Percentiles rank a stretch among this genome's conserved stretches.
These are phyloP conservation scores for Didymella glomerata DNA, from an alignment of 2,329 filamentous ascomycete species.

Conservation along the genomic window DNA sequence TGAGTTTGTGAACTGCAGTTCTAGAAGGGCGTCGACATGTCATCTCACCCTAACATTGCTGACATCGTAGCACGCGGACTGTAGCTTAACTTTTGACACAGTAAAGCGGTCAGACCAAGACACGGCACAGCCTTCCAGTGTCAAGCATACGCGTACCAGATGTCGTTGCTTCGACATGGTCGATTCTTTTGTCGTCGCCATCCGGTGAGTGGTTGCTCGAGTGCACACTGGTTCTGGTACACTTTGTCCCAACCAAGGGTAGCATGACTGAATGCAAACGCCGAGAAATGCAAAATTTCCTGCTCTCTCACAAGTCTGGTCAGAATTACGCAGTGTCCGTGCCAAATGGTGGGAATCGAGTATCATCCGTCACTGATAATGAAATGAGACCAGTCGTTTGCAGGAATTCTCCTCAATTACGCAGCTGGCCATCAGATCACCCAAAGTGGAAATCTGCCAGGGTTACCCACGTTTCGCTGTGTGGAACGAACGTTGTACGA, in stretches of 20 bases:
- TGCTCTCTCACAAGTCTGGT: background rate
- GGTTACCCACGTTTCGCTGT: slow-evolving; percentile 46
- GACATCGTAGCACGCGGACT: slow-evolving; percentile 29
- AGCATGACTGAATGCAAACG: background rate
- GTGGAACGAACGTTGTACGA: slow-evolving; percentile 36
- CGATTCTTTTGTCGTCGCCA: slow-evolving; percentile 28
- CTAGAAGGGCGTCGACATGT: slow-evolving; percentile 25
- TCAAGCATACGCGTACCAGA: slow-evolving; percentile 24
- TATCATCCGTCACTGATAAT: background rate
- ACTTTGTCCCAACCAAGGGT: background rate
- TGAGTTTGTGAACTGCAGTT: slow-evolving; percentile 23
- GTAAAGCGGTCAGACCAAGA: slow-evolving; percentile 43
- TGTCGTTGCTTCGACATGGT: slow-evolving; percentile 22
- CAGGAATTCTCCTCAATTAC: background rate
- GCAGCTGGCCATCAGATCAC: background rate
- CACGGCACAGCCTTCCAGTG: slow-evolving; percentile 32
- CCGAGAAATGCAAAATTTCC: background rate
- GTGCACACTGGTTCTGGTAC: background rate
- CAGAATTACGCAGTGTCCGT: background rate
- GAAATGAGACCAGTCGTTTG: background rate
- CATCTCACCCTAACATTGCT: slow-evolving; percentile 23
- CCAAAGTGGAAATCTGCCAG: slow-evolving; percentile 2
- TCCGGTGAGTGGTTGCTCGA: slow-evolving; percentile 34
- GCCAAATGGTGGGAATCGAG: background rate
- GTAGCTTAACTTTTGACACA: slow-evolving; percentile 30